Conservation (phyloP, 2,329 filamentous ascomycete species). For the Sphaerostilbella broomeana region DNA sequence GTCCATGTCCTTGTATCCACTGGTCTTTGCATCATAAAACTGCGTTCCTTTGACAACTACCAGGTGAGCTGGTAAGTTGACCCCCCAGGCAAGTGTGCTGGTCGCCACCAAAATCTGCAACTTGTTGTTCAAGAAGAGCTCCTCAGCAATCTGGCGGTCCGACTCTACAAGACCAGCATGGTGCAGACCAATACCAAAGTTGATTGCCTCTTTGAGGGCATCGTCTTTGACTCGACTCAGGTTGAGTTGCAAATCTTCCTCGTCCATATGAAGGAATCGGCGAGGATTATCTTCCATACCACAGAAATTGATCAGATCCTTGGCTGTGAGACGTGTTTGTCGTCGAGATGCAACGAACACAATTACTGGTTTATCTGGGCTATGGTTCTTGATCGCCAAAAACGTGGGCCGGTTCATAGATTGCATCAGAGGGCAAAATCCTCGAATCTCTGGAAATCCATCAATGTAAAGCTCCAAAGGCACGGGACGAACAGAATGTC, state of each 20-base stretch:
- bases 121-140: conserved; percentile 95
- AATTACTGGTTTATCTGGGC: conserved; percentile 93
- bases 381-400: conserved; percentile 92
- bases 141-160: conserved; percentile 84
- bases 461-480: conserved; percentile 96
- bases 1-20: conserved; percentile 98
- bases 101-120: conserved; percentile 96
- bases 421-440: conserved; percentile 97
- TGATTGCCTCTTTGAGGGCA: conserved; percentile 85
- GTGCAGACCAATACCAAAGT: conserved; percentile 93
- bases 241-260: conserved; percentile 86
- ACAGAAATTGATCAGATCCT: conserved; percentile 94
- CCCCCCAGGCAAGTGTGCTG: conserved; percentile 94
- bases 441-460: conserved; percentile 88
- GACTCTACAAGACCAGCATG: conserved; percentile 95
- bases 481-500: conserved; percentile 92
- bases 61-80: conserved; percentile 92
- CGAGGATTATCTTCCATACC: conserved; percentile 98
- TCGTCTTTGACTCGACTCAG: conserved; percentile 90
- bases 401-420: conserved; percentile 98
- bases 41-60: conserved; percentile 98
- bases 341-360: conserved; percentile 94
- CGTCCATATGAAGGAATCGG: conserved; percentile 86
- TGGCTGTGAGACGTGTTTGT: conserved; percentile 90
- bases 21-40: conserved; percentile 95